These are phyloP conservation scores for Zygosaccharomyces bailii DNA, from an alignment of 805 yeast genomes.

Conservation along the genomic window DNA sequence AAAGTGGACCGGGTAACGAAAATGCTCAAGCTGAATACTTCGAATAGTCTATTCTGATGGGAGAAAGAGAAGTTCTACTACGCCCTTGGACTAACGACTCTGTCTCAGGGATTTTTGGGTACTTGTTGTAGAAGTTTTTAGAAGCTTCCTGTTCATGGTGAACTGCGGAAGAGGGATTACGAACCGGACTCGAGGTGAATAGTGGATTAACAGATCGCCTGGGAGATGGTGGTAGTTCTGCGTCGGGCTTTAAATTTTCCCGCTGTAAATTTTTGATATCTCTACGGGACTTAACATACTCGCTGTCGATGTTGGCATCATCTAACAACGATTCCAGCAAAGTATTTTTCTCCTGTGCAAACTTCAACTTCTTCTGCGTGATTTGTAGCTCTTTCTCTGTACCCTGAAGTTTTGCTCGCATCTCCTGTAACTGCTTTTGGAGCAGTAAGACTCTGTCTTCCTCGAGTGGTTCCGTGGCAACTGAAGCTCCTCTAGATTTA, in stretches of 20 bases:
- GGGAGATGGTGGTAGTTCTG: constrained; percentile 34
- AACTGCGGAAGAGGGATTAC: constrained; percentile 11
- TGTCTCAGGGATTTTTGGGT: constrained; percentile 34
- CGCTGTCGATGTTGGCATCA: constrained; percentile 34
- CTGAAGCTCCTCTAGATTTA: constrained; percentile 2
- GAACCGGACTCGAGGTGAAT: constrained; percentile 36
- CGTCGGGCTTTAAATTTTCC: constrained; percentile 31
- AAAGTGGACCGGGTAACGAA: constrained; percentile 13
- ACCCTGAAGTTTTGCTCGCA: constrained; percentile 16
- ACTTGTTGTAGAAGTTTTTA: constrained; percentile 27
- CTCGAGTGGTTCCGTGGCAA: background rate
- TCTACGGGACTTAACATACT: constrained; percentile 33
- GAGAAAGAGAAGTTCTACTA: constrained; percentile 27
- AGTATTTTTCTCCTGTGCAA: constrained; percentile 32
- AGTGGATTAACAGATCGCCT: constrained; percentile 28
- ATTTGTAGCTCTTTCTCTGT: constrained; percentile 21
- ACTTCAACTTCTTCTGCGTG: constrained; percentile 27
- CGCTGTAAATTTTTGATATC: constrained; percentile 34
- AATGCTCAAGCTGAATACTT: constrained; percentile 22
- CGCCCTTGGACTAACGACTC: constrained; percentile 25
- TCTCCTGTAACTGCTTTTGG: constrained; percentile 16
- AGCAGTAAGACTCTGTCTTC: constrained; percentile 23
- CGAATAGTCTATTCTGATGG: constrained; percentile 33
- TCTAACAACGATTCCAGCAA: constrained; percentile 31
- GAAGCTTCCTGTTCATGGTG: constrained; percentile 7